Base-by-base conservation (phyloP, 2,329 filamentous ascomycete genomes). In the Ploettnerulaceae sp. region DNA sequence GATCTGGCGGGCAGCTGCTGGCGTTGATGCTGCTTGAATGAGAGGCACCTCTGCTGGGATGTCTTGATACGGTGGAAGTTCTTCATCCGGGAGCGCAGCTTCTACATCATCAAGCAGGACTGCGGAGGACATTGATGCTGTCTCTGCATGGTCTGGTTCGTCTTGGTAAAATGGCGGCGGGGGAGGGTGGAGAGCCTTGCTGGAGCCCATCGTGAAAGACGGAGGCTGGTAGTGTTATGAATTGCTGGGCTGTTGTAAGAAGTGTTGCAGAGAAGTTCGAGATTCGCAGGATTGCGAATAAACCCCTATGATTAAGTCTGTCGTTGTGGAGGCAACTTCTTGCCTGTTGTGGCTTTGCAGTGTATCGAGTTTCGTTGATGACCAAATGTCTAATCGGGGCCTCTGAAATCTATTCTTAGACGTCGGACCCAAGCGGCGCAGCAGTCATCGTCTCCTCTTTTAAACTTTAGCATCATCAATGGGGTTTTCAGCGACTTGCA, bases 61-160 rank as follows among this genome's bases (percentile, higher is more conserved):
- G 11, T 56, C 52, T n/a, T 44, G 32, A 34, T 56, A 56, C 9
- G 52, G 31, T 32, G 53, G 53, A 15, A 51, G 49, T n/a, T 56
- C 49, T 36, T 54, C 53, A 18, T 55, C 48, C 9, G 36, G 39
- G 22, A 51, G 45, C 5, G 34, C 26, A 18, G 44, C 36, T 21
- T 54, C 51, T 31, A 51, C 48, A 22, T 54, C 46, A 31, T 49
- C 51, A 5, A 54, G 46, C 2, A 54, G 46, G n/a, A 51, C 48
- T 15, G 51, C 51, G 18, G 48, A 51, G 21, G 48, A 26, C 51
- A 54, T 54, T 14, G 51, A 54, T 3, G 51, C 28, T n/a, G 51
- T 54, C 35, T 51, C 51, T 8, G 51, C 51, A 33, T 49, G 45
- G 24, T 51, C 45, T 5, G 51, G 51, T 12, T 49, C 45, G 29